phyloP scores from a whole-genome alignment of 2,329 filamentous ascomycete genomes.

The Calcarisporium arbuscula region DNA sequence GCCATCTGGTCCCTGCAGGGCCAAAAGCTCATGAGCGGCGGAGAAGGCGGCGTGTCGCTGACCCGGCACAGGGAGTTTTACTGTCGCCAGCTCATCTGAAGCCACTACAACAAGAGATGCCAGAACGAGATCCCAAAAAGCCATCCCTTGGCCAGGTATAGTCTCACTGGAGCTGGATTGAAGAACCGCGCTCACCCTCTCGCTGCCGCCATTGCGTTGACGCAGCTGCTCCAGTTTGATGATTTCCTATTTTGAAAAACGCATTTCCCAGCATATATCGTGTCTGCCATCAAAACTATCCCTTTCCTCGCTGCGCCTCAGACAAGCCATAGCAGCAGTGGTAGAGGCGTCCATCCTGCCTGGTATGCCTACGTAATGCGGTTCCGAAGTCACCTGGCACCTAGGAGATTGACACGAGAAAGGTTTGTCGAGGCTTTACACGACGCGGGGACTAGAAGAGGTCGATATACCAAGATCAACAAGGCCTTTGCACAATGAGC shows the following conservation, averaged over 20 bases:
- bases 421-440: constrained; percentile 2
- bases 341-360: not conserved
- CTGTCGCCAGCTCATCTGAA: constrained; percentile 2
- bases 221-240: not conserved
- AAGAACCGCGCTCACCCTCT: constrained; percentile 7
- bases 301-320: constrained; percentile 5
- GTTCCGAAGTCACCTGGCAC: constrained; percentile 1
- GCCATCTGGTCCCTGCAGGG: constrained; percentile 6
- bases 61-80: constrained; percentile 6
- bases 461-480: constrained; percentile 8
- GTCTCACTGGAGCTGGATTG: constrained; percentile 4
- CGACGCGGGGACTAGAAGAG: constrained; percentile 1
- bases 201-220: constrained; percentile 2
- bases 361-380: constrained; percentile 4
- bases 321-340: not conserved
- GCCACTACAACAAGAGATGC: constrained; percentile 5
- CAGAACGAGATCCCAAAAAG: constrained; percentile 3
- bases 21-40: constrained; percentile 6
- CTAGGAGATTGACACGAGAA: constrained; percentile 3
- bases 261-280: constrained; percentile 1
- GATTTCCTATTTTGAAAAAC: not conserved
- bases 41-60: constrained; percentile 3
- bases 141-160: constrained; percentile 4
- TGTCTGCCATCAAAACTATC: not conserved
- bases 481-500: constrained; percentile 3